Percentiles rank a stretch among this genome's conserved stretches.
These are phyloP conservation scores for Salicornia ramosissima DNA, from an alignment of 148 eudicot species.

Conservation along the genomic window DNA sequence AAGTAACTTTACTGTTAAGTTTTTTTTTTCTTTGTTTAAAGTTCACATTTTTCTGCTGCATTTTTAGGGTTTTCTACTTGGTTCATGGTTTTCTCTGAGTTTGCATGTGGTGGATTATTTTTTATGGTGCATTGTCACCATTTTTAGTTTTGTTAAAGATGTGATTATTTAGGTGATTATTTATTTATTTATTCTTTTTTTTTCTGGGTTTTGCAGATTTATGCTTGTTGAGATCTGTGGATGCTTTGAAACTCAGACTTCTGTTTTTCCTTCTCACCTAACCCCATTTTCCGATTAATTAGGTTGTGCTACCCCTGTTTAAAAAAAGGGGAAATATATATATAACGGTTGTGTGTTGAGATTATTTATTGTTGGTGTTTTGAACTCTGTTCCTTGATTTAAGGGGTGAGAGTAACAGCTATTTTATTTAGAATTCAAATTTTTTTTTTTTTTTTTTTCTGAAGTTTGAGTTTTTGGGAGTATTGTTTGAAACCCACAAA, in stretches of 20 bases:
- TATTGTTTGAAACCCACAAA: background rate
- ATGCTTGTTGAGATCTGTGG: conserved; percentile 36
- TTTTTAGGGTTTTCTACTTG: background rate
- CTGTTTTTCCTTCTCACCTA: conserved; percentile 9
- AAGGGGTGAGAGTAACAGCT: conserved; percentile 5
- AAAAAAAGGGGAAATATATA: background rate
- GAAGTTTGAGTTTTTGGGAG: conserved; percentile 5
- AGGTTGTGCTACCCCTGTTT: too few species aligned
- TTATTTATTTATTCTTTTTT: conserved; percentile 10
- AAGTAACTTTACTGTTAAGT: background rate
- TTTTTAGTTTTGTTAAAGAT: background rate
- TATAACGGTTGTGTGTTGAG: conserved; percentile 21
- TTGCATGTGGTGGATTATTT: conserved; percentile 7
- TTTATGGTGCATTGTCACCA: background rate
- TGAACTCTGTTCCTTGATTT: conserved; percentile 18
- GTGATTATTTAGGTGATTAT: background rate
- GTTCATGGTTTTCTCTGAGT: background rate
- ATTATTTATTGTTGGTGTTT: conserved; percentile 17
- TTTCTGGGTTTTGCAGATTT: conserved; percentile 31
- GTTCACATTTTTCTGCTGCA: background rate
- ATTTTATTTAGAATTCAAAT: conserved; percentile 13
- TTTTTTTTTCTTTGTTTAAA: conserved; percentile 16
- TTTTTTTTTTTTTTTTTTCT: background rate
- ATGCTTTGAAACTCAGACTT: conserved; percentile 12
- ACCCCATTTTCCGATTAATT: conserved; percentile 15